Evolutionary conservation across 108 stramenopile species (phyloP), one percentile per base, ranked within the genome.

Genomic region (Cyclotella atomus): DNA sequence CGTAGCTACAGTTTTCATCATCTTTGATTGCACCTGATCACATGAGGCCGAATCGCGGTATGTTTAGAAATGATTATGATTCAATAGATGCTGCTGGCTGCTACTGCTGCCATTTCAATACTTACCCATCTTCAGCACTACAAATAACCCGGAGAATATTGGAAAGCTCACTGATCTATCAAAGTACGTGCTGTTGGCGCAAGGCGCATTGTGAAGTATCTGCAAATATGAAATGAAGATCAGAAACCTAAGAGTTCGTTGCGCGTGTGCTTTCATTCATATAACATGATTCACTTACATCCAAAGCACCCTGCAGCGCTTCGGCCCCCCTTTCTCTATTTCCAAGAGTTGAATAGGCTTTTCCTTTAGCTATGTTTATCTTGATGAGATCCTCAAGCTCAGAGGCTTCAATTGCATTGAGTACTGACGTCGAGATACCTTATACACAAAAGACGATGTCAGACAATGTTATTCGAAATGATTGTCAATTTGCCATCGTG

Each of bases 91-190:
- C n/a, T n/a, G n/a, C n/a, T n/a, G n/a, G n/a, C n/a, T n/a, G n/a
- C n/a, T n/a, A n/a, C n/a, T n/a, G n/a, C n/a, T n/a, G n/a, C n/a
- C n/a, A n/a, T n/a, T n/a, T n/a, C n/a, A n/a, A n/a, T n/a, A n/a
- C n/a, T n/a, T n/a, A n/a, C n/a, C n/a, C 45, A 80, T 70, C 59
- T 86, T 86, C 24, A 89, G 60, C 30, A 78, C 70, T 23, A 71
- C 63, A 59, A 85, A 85, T 12, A 91, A 72, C 43, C 88, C 86
- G 52, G 68, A 74, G 59, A 87, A 89, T 20, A 85, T 86, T 9
- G 88, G 90, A 60, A 91, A 91, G 12, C 81, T 45, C 35, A 87
- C 75, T 19, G 83, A 81, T 54, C 88, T 77, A 57, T 91, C 86
- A 46, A 79, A 79, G 5, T 52, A 57, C 17, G 35, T 50, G 33